Evolutionary conservation across 2,329 filamentous ascomycete species (phyloP).

Genomic region (Nothophaeocryptopus gaeumannii): DNA sequence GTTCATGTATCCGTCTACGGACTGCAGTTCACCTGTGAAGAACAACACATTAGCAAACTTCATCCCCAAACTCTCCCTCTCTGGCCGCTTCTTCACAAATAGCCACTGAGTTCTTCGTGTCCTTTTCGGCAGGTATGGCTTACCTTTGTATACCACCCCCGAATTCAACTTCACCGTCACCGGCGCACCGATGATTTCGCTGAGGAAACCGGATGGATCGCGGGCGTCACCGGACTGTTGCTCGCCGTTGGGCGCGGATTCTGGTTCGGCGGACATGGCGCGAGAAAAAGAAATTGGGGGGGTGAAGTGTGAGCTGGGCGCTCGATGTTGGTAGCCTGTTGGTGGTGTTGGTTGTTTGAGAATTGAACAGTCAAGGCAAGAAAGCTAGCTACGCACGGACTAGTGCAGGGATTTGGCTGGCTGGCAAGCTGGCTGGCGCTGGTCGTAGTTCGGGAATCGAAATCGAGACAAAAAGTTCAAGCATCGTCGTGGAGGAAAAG

Average conservation of each 20-base stretch:
- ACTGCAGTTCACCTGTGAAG: slow-evolving; percentile 81
- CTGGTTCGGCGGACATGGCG: slow-evolving; percentile 23
- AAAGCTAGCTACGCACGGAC: too few species aligned
- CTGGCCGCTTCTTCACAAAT: too few species aligned
- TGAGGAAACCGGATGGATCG: slow-evolving; percentile 89
- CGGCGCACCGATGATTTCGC: slow-evolving; percentile 88
- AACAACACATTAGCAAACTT: slow-evolving; percentile 5
- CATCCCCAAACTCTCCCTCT: too few species aligned
- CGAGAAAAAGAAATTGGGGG: too few species aligned
- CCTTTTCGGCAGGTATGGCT: slow-evolving; percentile 1
- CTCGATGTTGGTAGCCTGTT: too few species aligned
- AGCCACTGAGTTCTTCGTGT: too few species aligned
- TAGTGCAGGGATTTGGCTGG: too few species aligned
- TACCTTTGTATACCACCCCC: slow-evolving; percentile 97
- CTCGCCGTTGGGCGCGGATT: slow-evolving; percentile 39
- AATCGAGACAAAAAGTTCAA: too few species aligned
- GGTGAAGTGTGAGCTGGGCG: neutral
- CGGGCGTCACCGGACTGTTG: slow-evolving; percentile 60
- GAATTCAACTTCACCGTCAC: slow-evolving; percentile 98
- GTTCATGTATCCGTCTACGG: slow-evolving; percentile 99
- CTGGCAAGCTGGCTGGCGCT: too few species aligned
- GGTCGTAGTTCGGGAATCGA: too few species aligned
- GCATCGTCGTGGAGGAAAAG: too few species aligned
- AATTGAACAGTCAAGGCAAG: neutral
- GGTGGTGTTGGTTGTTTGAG: neutral